Evolutionary conservation across 2,329 filamentous ascomycete species (phyloP).

Genomic region (Teratosphaeria gauchensis): DNA sequence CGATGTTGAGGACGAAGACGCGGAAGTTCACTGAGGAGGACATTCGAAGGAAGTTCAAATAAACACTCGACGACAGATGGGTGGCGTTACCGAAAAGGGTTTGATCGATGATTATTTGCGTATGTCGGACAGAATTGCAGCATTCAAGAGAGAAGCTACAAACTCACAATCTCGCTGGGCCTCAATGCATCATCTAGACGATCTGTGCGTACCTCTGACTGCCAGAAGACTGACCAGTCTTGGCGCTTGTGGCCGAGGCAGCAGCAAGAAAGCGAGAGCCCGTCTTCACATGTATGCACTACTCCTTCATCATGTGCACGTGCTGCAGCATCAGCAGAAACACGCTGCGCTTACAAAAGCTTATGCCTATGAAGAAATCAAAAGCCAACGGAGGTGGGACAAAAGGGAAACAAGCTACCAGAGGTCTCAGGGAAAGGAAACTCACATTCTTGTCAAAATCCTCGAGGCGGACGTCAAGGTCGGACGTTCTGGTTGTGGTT

Average conservation of each 20-base stretch:
- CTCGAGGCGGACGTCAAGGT: neutral
- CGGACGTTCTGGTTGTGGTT: neutral
- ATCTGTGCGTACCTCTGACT: too few relatives aligned
- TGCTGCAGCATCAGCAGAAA: neutral
- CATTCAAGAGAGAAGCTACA: neutral
- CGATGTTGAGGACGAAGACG: conserved; percentile 57
- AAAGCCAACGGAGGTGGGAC: neutral
- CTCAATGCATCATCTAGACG: too few relatives aligned
- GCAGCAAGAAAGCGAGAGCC: too few relatives aligned
- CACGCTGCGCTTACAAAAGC: neutral
- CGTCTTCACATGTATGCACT: too few relatives aligned
- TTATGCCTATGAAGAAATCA: neutral
- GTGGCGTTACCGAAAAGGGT: neutral
- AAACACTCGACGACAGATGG: neutral
- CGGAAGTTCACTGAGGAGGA: conserved; percentile 55
- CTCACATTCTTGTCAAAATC: neutral
- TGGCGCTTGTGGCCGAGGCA: too few relatives aligned
- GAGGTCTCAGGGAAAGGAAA: neutral
- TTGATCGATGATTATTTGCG: neutral
- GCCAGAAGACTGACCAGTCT: too few relatives aligned
- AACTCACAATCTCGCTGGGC: too few relatives aligned
- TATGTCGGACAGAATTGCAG: neutral
- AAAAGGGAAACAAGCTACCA: neutral
- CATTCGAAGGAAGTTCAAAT: conserved; percentile 47
- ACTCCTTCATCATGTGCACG: too few relatives aligned